phyloP scores from a whole-genome alignment of 306 rosid species.

The Acacia crassicarpa region DNA sequence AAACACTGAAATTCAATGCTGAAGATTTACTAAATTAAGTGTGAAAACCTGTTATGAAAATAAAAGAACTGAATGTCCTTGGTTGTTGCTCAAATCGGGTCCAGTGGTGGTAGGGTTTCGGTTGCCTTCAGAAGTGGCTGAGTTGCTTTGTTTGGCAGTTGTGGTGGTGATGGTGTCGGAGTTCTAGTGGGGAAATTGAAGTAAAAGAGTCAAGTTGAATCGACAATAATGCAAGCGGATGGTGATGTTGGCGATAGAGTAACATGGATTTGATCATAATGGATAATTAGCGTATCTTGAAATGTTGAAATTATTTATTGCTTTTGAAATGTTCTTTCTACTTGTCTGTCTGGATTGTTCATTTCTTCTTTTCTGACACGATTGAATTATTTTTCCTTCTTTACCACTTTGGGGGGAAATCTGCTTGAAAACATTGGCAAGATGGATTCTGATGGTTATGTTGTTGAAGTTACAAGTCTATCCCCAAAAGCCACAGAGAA shows the following conservation, averaged over 20 bases:
- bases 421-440: background rate
- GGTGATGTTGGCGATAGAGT: background rate
- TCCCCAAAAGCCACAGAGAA: slow-evolving; percentile 66
- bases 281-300: background rate
- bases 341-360: background rate
- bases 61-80: background rate
- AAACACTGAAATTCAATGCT: background rate
- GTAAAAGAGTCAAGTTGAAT: background rate
- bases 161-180: background rate
- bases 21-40: background rate
- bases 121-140: background rate
- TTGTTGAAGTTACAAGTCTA: slow-evolving; percentile 62
- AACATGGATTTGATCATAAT: background rate
- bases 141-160: background rate
- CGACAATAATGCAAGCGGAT: background rate
- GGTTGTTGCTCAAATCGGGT: background rate
- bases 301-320: background rate
- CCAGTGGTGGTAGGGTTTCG: background rate
- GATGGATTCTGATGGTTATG: slow-evolving; percentile 49
- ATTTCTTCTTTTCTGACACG: slow-evolving; percentile 13
- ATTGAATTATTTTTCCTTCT: background rate
- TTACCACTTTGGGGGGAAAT: background rate
- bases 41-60: slow-evolving; percentile 2
- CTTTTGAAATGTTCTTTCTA: background rate
- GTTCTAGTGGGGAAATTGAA: background rate